Evolutionary conservation across 2,329 filamentous ascomycete species (phyloP).

Genomic region (Fusarium aywerte): DNA sequence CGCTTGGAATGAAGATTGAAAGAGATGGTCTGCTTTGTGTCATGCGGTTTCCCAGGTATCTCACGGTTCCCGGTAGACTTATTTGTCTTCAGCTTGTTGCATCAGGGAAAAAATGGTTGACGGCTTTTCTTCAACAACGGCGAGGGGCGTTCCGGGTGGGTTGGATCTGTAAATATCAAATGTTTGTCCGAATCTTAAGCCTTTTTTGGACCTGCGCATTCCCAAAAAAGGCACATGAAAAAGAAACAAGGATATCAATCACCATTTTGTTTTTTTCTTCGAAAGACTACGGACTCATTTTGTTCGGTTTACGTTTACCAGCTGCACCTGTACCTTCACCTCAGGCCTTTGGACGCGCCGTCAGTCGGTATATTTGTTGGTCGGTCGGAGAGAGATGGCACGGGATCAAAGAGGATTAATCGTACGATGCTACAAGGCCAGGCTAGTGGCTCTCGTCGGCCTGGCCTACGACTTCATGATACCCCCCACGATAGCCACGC

Average conservation of each 20-base stretch:
- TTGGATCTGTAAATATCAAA: conserved; percentile 50
- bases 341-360: conserved; percentile 3
- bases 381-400: conserved; percentile 36
- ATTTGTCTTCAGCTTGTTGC: conserved; percentile 49
- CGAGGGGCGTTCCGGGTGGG: conserved; percentile 53
- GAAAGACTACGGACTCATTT: conserved; percentile 15
- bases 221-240: conserved; percentile 40
- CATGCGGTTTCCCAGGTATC: conserved; percentile 46
- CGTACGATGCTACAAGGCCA: conserved; percentile 42
- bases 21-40: conserved; percentile 48
- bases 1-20: conserved; percentile 42
- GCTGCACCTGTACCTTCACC: neutral
- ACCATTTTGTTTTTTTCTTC: conserved; percentile 30
- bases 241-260: conserved; percentile 45
- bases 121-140: conserved; percentile 50
- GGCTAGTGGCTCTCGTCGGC: conserved; percentile 33
- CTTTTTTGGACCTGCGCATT: conserved; percentile 46
- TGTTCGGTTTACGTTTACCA: conserved; percentile 10
- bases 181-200: conserved; percentile 41
- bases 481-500: conserved; percentile 45
- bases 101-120: conserved; percentile 49
- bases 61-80: conserved; percentile 46
- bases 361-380: conserved; percentile 22
- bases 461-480: conserved; percentile 45
- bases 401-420: conserved; percentile 39